A percentile compares a stretch with the other conserved stretches of the same genome.
Conservation (phyloP, 1,284 basidiomycete genomes). For the Phaffia rhodozyma region DNA sequence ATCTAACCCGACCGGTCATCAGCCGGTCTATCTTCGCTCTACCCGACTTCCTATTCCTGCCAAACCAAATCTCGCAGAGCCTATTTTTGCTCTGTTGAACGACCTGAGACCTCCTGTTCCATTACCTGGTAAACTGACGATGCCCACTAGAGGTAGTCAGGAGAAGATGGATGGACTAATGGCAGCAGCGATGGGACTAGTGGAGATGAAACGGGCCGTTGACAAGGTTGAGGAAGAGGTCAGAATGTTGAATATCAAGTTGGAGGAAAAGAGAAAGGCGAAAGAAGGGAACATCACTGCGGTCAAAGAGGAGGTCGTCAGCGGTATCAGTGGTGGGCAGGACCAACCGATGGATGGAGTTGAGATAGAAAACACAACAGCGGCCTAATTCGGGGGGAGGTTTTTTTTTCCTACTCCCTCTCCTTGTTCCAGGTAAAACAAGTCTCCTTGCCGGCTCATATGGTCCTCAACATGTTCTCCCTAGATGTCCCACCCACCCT, state of each 20-base stretch:
- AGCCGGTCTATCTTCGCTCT: slow-evolving; percentile 58
- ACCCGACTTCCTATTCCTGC: slow-evolving; percentile 59
- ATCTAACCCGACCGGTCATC: slow-evolving; percentile 1
- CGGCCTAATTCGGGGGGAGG: background rate
- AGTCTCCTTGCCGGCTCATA: background rate
- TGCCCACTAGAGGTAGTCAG: slow-evolving; percentile 76
- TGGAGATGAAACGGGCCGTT: slow-evolving; percentile 77
- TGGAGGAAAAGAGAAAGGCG: slow-evolving; percentile 2
- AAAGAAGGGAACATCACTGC: background rate
- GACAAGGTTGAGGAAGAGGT: slow-evolving; percentile 78
- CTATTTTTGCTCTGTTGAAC: slow-evolving; percentile 54
- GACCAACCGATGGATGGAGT: background rate
- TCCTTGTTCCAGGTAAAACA: background rate
- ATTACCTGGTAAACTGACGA: slow-evolving; percentile 46
- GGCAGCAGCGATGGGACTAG: slow-evolving; percentile 53
- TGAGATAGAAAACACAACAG: background rate
- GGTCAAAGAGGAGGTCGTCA: background rate
- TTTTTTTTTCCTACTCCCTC: background rate
- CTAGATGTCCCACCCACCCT: no score
- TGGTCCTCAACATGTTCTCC: no score
- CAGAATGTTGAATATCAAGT: slow-evolving; percentile 50
- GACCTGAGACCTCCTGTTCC: slow-evolving; percentile 54
- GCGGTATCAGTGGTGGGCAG: background rate
- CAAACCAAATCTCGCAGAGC: slow-evolving; percentile 58
- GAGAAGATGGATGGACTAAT: slow-evolving; percentile 59